Percentiles rank a stretch among this genome's conserved stretches.
These are phyloP conservation scores for Komagataella mondaviorum DNA, from an alignment of 805 yeast genomes.

Conservation along the genomic window DNA sequence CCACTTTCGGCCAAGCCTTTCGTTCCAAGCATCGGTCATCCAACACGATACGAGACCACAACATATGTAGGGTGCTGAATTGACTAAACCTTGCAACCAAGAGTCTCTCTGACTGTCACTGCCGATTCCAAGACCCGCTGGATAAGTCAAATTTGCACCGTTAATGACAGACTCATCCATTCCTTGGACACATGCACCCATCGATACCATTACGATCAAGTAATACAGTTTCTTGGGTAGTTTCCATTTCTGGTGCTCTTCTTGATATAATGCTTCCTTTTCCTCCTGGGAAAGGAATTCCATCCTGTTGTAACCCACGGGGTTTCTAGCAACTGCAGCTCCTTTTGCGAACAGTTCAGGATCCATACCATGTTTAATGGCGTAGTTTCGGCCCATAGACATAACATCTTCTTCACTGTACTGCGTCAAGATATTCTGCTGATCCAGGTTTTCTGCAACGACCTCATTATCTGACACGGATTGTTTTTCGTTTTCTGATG, in stretches of 20 bases:
- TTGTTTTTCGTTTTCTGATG: neutral
- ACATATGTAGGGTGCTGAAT: constrained; percentile 60
- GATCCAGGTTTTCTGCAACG: constrained; percentile 3
- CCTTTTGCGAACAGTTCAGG: constrained; percentile 47
- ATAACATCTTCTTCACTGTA: constrained; percentile 50
- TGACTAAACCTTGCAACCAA: constrained; percentile 50
- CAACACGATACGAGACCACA: constrained; percentile 50
- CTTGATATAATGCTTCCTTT: constrained; percentile 33
- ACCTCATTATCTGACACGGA: neutral
- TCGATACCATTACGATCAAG: constrained; percentile 52
- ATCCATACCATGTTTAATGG: constrained; percentile 39
- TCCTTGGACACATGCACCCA: constrained; percentile 73
- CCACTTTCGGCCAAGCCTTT: constrained; percentile 46
- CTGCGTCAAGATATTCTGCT: constrained; percentile 36
- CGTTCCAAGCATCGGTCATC: constrained; percentile 47
- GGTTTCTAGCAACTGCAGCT: constrained; percentile 56
- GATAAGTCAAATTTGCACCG: constrained; percentile 58
- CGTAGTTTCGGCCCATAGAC: constrained; percentile 60
- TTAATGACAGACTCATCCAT: constrained; percentile 70
- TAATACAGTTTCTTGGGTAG: constrained; percentile 32
- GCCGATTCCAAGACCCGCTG: constrained; percentile 37
- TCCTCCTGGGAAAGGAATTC: constrained; percentile 40
- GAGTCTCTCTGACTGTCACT: constrained; percentile 30
- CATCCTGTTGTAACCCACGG: constrained; percentile 46
- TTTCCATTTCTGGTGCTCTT: constrained; percentile 30